These are phyloP conservation scores for Tricholomella constricta DNA, from an alignment of 768 basidiomycete genomes.

Conservation along the genomic window DNA sequence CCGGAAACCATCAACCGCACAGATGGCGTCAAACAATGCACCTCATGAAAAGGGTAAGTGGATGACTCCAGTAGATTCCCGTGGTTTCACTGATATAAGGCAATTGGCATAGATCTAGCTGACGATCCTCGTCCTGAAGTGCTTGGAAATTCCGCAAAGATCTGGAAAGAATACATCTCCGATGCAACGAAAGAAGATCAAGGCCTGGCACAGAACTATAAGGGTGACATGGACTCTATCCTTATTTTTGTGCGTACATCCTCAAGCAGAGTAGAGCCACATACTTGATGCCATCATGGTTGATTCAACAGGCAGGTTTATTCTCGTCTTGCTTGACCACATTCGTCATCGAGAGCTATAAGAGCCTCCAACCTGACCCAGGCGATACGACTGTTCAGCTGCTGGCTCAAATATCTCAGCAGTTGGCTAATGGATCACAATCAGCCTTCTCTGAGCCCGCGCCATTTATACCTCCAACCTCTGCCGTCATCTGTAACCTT, in stretches of 20 bases:
- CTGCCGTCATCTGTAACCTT: conserved; percentile 22
- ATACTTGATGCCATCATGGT: neutral
- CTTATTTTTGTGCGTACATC: conserved; percentile 18
- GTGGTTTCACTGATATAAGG: too few species aligned
- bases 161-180: conserved; percentile 18
- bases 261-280: too few species aligned
- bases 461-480: conserved; percentile 12
- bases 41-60: too few species aligned
- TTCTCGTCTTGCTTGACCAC: conserved; percentile 27
- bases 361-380: conserved; percentile 16
- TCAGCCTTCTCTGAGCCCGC: neutral
- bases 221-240: conserved; percentile 18
- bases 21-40: too few species aligned
- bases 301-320: conserved; percentile 18
- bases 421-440: neutral
- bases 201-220: conserved; percentile 13
- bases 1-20: too few species aligned
- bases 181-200: conserved; percentile 18
- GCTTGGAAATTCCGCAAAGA: too few species aligned
- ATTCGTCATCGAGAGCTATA: conserved; percentile 27
- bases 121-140: too few species aligned
- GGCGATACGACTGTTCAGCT: conserved; percentile 10
- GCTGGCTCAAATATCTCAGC: conserved; percentile 1
- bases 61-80: too few species aligned
- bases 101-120: too few species aligned